Conservation (phyloP, 2,329 filamentous ascomycete genomes). For the Aureobasidium namibiae region DNA sequence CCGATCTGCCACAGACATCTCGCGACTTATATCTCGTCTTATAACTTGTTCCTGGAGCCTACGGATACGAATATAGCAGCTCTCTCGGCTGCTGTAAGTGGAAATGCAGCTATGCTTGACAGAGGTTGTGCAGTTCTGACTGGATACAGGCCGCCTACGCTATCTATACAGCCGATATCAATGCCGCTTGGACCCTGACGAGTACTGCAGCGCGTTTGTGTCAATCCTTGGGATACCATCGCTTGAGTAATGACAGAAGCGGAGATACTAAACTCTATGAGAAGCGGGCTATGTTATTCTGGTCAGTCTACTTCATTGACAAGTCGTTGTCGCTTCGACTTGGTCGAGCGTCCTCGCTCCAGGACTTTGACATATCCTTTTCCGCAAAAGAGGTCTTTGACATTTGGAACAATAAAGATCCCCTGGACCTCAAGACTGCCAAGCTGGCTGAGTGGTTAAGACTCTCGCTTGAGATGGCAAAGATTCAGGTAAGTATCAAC, state of each 20-base stretch:
- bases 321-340: constrained; percentile 60
- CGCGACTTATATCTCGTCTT: not conserved
- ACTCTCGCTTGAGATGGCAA: not conserved
- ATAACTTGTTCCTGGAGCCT: not conserved
- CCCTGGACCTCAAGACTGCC: not conserved
- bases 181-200: constrained; percentile 56
- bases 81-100: not conserved
- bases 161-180: constrained; percentile 49
- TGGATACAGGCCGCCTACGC: not conserved
- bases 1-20: not conserved
- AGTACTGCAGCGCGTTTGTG: constrained; percentile 53
- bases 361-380: constrained; percentile 11
- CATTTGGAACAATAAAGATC: not conserved
- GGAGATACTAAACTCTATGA: constrained; percentile 14
- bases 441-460: not conserved
- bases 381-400: not conserved
- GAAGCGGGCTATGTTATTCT: constrained; percentile 43
- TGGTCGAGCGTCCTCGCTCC: constrained; percentile 36
- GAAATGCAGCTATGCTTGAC: too few species aligned
- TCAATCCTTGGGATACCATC: constrained; percentile 41
- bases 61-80: constrained; percentile 6
- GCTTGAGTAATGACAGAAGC: constrained; percentile 12
- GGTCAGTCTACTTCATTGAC: constrained; percentile 53
- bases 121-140: not conserved
- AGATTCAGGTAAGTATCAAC: not conserved